Base-by-base conservation (phyloP, 345 rosid genomes). In the Nasturtium officinale region DNA sequence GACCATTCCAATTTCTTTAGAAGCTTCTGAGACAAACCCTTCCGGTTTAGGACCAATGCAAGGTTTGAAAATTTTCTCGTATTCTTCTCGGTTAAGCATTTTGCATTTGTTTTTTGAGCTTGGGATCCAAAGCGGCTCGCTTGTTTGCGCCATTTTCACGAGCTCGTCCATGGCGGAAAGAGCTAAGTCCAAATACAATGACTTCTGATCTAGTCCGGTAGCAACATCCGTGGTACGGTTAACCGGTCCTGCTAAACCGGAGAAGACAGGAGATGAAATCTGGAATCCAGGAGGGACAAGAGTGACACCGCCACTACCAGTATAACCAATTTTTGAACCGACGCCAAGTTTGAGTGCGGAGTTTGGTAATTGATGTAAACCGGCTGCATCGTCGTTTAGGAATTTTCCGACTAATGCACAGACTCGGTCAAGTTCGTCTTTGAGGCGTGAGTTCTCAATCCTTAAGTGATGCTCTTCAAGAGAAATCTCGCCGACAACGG, bases 381-480 rank as follows among this genome's bases (percentile, higher is more conserved):
- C 30, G 11, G 86, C 15, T 81, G 16, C 15, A 11, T 42, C 35
- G 0, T 54, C 54, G 11, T 96, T 93, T 28, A 94, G 76, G 75
- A 94, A 91, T 80, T 86, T 94, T 10, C 91, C 89, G 8, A 96
- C 95, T 8, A 94, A 86, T 5, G 90, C 87, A 51, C 96, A 89
- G 10, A 89, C 84, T n/a, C 97, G 88, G 63, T 89, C 93, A n/a
- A 94, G 76, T 76, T 94, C 98, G 15, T 94, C 93, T 73, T 86
- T 91, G 21, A 91, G 81, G 4, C 98, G 83, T 2, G 92, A 90
- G 73, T 91, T 94, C 71, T 94, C 98, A 5, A 88, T 83, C 77
- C 96, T 80, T 29, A 94, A 82, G 40, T 94, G 98, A 71, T 94
- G 96, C 66, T 94, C 91, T 73, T 94, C 96, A 0, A 88, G 74